These are phyloP conservation scores for Actinomortierella wolfii DNA, from an alignment of 371 early-diverging fungal species.

Conservation along the genomic window DNA sequence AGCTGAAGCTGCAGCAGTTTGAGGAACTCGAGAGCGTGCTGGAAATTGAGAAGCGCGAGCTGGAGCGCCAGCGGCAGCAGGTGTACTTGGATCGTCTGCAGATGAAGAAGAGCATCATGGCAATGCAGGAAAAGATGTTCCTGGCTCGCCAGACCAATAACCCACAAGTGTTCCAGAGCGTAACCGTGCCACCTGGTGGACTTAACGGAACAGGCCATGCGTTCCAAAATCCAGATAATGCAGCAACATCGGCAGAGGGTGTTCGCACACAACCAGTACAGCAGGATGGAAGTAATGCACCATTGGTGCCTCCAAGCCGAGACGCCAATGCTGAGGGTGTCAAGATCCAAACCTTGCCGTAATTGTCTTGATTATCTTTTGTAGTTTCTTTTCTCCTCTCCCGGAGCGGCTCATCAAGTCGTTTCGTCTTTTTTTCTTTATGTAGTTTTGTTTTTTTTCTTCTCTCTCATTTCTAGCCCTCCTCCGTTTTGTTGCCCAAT, in stretches of 20 bases:
- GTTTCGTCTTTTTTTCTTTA: not conserved
- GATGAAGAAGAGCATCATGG: conserved; percentile 58
- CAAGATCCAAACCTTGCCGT: conserved; percentile 21
- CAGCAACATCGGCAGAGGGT: not conserved
- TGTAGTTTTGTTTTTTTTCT: conserved; percentile 1
- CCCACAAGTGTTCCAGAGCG: conserved; percentile 17
- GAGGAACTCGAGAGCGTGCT: conserved; percentile 88
- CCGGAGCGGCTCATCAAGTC: not conserved
- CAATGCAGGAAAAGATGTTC: conserved; percentile 56
- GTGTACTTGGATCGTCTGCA: conserved; percentile 79
- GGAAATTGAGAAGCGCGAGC: conserved; percentile 81
- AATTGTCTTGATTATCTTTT: not conserved
- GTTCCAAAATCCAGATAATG: conserved; percentile 13
- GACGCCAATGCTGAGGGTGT: conserved; percentile 27
- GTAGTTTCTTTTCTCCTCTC: not conserved
- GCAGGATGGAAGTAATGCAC: conserved; percentile 1
- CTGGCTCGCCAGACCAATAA: conserved; percentile 24
- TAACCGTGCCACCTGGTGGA: conserved; percentile 28
- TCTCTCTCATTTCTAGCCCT: not conserved
- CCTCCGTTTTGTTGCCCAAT: too few species aligned
- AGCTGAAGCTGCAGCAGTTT: conserved; percentile 90
- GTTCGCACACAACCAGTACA: conserved; percentile 18
- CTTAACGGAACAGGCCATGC: conserved; percentile 13
- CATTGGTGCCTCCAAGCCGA: conserved; percentile 14
- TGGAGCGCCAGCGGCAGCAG: conserved; percentile 83